Evolutionary conservation across 345 rosid species (phyloP), one percentile per base, ranked within the genome.

Genomic region (Eucalyptus curtisii): DNA sequence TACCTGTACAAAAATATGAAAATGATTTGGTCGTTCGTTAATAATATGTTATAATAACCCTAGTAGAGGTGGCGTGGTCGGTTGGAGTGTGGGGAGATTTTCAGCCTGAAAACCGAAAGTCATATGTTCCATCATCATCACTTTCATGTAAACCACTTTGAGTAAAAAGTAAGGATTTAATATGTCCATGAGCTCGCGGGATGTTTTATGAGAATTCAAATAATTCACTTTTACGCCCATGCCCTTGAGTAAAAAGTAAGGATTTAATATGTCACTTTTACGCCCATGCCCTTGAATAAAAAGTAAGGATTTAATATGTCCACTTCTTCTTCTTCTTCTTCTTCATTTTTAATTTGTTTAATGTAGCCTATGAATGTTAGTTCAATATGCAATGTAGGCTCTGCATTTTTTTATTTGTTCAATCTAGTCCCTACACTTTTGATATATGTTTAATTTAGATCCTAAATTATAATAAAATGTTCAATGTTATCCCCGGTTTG

Each of bases 1-100:
- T 55, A 10, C n/a, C 3, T 57, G 30, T n/a, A 89, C 89, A 2
- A 92, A 89, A 66, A 87, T 25, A 57, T 0, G 0, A 57, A 57
- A 57, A 57, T 57, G 64, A 24, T 57, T 57, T 57, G 64, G 53
- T 50, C 22, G 64, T 57, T 86, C 1, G 93, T 93, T 42, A 94
- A 94, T 82, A 94, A 95, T 8, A 57, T 57, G 64, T 25, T 57
- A 57, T 25, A 57, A 57, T 57, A 57, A 57, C 1, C 64, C 64
- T 57, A 25, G 5, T 25, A 53, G 11, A 53, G 59, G 24, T 53
- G 64, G 64, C 6, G 6, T 57, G 27, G 30, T 57, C 27, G 13
- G 64, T 10, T 57, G 30, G 30, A 25, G n/a, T 25, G 59, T 10
- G 6, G 27, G 30, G 30, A 57, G 64, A 57, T 57, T 10, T 57